phyloP scores from a whole-genome alignment of 139 green algal species.

The Tetratostichococcus sp. region DNA sequence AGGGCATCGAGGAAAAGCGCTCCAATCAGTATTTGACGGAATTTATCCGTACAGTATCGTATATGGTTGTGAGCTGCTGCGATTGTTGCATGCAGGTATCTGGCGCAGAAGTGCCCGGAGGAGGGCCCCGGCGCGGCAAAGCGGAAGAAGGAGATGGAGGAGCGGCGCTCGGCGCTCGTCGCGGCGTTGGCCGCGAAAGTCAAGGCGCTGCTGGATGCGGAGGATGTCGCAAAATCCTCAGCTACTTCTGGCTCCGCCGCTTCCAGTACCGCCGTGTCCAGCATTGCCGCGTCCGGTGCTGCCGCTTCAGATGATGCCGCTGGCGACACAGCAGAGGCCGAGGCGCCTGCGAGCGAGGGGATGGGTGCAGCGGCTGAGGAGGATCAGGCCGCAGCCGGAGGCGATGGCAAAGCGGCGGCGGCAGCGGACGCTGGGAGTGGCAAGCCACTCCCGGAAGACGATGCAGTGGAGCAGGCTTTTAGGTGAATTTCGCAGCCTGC shows the following conservation, averaged over 20 bases:
- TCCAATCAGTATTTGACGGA: too few relatives aligned
- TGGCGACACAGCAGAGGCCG: neutral
- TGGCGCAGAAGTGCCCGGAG: conserved; percentile 53
- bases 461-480: neutral
- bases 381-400: neutral
- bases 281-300: neutral
- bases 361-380: neutral
- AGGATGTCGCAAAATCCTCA: neutral
- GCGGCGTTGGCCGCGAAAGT: conserved; percentile 59
- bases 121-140: conserved; percentile 38
- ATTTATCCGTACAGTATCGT: too few relatives aligned
- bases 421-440: neutral
- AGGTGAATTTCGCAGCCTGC: neutral
- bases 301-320: neutral
- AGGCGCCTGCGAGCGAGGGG: too few relatives aligned
- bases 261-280: too few relatives aligned
- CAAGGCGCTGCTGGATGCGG: conserved; percentile 42
- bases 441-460: neutral
- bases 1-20: too few relatives aligned
- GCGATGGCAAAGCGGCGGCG: neutral
- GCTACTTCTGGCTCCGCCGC: too few relatives aligned
- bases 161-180: conserved; percentile 53
- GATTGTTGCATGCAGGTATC: conserved; percentile 1
- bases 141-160: conserved; percentile 46
- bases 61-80: neutral